Conservation (phyloP, 257 asterid genomes). For the Solanum raphanifolium region DNA sequence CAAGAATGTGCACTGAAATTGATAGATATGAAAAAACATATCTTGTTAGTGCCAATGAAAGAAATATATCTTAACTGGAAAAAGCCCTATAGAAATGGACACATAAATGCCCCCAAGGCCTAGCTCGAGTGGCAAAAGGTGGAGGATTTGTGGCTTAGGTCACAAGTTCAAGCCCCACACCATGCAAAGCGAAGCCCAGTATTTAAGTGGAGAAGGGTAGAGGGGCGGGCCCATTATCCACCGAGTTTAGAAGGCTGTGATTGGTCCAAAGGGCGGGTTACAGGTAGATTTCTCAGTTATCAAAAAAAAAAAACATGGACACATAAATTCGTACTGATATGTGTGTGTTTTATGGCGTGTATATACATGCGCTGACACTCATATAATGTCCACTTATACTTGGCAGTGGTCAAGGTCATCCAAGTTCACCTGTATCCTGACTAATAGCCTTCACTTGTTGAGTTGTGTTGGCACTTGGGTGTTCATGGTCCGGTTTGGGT, state of each 20-base stretch:
- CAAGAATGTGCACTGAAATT: background rate
- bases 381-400: background rate
- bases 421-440: background rate
- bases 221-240: too few relatives aligned
- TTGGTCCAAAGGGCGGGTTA: too few relatives aligned
- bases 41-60: background rate
- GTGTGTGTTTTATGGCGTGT: background rate
- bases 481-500: background rate
- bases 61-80: background rate
- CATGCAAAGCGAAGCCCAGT: too few relatives aligned
- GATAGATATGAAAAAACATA: background rate
- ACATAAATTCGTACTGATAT: background rate
- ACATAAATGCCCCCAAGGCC: background rate
- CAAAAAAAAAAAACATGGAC: background rate
- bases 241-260: too few relatives aligned
- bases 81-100: background rate
- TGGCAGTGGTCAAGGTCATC: background rate
- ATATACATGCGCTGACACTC: background rate
- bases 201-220: too few relatives aligned
- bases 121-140: too few relatives aligned
- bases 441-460: background rate
- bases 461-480: background rate
- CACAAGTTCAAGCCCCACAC: too few relatives aligned
- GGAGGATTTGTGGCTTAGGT: too few relatives aligned
- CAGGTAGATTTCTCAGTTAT: too few relatives aligned